Evolutionary conservation across 768 basidiomycete species (phyloP).

Genomic region (Nevesoporus exiguus): DNA sequence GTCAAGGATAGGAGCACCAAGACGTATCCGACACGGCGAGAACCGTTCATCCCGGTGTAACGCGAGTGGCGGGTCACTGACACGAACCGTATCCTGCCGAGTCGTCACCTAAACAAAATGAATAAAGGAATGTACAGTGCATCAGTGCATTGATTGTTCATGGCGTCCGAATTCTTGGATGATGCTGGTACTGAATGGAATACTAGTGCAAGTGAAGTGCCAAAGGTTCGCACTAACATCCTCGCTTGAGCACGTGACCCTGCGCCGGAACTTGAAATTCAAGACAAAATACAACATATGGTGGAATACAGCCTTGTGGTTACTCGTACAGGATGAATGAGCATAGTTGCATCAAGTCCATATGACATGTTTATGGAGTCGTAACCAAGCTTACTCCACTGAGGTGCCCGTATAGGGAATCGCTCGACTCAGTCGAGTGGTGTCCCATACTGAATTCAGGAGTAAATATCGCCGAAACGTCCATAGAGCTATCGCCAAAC

Average conservation of each 20-base stretch:
- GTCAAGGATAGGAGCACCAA: slow-evolving; percentile 7
- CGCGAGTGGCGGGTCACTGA: not conserved
- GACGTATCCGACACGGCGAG: slow-evolving; percentile 4
- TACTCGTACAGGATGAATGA: slow-evolving; percentile 18
- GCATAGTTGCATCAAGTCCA: not conserved
- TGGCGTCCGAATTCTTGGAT: not conserved
- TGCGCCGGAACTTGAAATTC: not conserved
- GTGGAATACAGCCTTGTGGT: slow-evolving; percentile 2
- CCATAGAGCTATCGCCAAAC: slow-evolving; percentile 45
- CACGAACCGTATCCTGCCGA: not conserved
- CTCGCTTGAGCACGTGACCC: slow-evolving; percentile 8
- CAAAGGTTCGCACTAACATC: too few species aligned
- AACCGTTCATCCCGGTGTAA: slow-evolving; percentile 10
- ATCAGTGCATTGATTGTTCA: not conserved
- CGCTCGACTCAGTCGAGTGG: slow-evolving; percentile 24
- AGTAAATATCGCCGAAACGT: slow-evolving; percentile 34
- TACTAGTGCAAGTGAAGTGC: too few species aligned
- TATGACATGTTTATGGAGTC: slow-evolving; percentile 20
- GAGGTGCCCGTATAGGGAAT: slow-evolving; percentile 28
- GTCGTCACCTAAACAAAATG: not conserved
- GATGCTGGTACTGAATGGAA: not conserved
- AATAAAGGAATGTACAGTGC: not conserved
- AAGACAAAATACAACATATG: slow-evolving; percentile 5
- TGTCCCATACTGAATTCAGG: slow-evolving; percentile 31
- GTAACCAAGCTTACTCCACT: slow-evolving; percentile 24